These are phyloP conservation scores for Saccharum hybrid DNA, from an alignment of 202 grass and related monocot genomes.

Conservation along the genomic window DNA sequence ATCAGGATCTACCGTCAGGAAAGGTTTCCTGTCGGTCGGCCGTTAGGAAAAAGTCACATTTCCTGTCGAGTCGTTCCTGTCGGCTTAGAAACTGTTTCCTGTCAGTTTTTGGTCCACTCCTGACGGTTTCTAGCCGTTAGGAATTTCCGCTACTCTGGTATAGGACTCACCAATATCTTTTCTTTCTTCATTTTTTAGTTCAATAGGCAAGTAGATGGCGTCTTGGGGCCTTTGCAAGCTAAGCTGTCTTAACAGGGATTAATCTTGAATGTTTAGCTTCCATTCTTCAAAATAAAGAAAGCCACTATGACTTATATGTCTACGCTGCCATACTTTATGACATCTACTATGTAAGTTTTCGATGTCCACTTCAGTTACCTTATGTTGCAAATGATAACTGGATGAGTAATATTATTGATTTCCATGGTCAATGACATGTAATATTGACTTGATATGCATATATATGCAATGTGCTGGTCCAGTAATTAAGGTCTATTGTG, in stretches of 20 bases:
- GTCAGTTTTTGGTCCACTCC: too few relatives aligned
- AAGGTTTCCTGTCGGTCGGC: too few relatives aligned
- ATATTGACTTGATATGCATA: background rate
- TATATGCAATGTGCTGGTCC: background rate
- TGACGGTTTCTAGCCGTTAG: too few relatives aligned
- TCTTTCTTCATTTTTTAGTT: background rate
- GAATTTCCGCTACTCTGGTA: too few relatives aligned
- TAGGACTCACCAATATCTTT: background rate
- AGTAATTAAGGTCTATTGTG: background rate
- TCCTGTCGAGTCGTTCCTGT: too few relatives aligned
- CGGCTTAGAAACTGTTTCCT: too few relatives aligned
- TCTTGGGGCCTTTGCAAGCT: background rate
- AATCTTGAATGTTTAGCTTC: background rate
- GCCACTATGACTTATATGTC: background rate
- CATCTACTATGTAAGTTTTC: background rate
- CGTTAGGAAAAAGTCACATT: too few relatives aligned
- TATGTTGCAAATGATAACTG: too few relatives aligned
- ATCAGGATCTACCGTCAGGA: too few relatives aligned
- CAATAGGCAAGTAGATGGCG: background rate
- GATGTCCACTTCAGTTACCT: background rate
- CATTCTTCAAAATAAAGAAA: conserved; percentile 2
- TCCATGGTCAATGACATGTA: background rate
- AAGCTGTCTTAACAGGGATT: background rate
- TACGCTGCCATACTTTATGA: fast-evolving
- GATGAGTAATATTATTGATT: too few relatives aligned